Base-by-base conservation (phyloP, 129 eudicot species). In the Apium graveolens region DNA sequence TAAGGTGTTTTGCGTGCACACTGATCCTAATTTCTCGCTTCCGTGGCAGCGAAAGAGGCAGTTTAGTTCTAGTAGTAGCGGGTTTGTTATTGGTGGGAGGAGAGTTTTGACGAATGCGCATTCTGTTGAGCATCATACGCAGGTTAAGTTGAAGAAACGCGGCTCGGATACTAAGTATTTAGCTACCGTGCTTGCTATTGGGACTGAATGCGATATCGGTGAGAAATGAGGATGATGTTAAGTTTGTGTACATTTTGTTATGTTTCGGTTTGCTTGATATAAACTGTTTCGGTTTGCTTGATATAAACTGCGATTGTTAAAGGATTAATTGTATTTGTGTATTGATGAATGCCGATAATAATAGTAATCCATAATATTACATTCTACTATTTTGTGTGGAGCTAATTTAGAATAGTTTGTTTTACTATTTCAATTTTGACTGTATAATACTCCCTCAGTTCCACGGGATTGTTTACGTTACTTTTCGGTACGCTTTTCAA, bases 1-100 rank as follows among this genome's bases (percentile, higher is more conserved):
- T 85, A 95, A 95, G 92, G 99, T 95, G 79, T 95, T 92, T 65
- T 95, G 99, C 53, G 88, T 88, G 1, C 99, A 95, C 21, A 92
- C 97, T 0, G 96, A 92, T 75, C 99, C 99, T 0, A 92, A 95
- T 80, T 92, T 90, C 86, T 95, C 97, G 48, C 75, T 95, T n/a
- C 99, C 99, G 5, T 95, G 99, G 99, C 99, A 95, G 84, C 83
- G 97, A 75, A 95, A 95, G 75, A 70, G 97, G 78, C 97, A 95
- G 88, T 92, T 78, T 68, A 90, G 99, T 34, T 92, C 99, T 13
- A 88, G 94, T 57, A 95, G 99, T 63, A 95, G 99, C 72, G 99
- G 99, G 21, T 95, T 95, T 82, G 88, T 95, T 24, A 95, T 95
- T 48, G 83, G 85, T 11, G 99, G 97, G 31, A 83, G 90, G 78